Conservation (phyloP, 805 yeast species). For the Pichia phayaonensis region DNA sequence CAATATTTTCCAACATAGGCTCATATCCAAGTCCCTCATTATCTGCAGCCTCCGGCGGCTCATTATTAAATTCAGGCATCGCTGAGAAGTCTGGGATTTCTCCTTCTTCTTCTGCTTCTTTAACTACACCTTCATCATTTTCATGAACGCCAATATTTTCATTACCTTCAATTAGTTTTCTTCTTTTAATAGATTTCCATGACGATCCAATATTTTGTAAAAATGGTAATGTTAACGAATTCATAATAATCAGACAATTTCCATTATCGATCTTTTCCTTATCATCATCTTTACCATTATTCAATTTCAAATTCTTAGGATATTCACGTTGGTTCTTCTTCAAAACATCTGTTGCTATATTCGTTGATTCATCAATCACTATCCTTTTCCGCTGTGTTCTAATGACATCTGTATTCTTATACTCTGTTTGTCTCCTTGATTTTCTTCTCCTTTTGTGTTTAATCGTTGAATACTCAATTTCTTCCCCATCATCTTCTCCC, state of each 20-base stretch:
- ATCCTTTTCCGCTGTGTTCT: slow-evolving; percentile 41
- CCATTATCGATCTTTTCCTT: background rate
- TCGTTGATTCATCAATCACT: slow-evolving; percentile 37
- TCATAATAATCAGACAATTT: background rate
- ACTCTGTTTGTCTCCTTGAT: slow-evolving; percentile 22
- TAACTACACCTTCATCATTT: background rate
- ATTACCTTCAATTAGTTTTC: slow-evolving; percentile 6
- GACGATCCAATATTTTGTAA: slow-evolving; percentile 9
- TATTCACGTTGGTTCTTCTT: slow-evolving; percentile 25
- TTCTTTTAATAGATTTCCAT: slow-evolving; percentile 13
- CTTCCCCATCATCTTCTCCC: slow-evolving; percentile 7
- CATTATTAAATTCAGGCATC: background rate
- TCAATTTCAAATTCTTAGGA: slow-evolving; percentile 11
- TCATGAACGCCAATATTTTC: background rate
- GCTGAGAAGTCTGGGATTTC: background rate
- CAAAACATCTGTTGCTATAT: slow-evolving; percentile 35
- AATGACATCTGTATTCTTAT: slow-evolving; percentile 34
- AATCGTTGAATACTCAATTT: background rate
- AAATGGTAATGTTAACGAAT: slow-evolving; percentile 9
- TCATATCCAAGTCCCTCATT: background rate
- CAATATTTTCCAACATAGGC: background rate
- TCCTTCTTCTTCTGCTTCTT: background rate
- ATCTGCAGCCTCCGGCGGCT: background rate
- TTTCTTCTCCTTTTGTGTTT: background rate
- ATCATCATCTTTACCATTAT: background rate